Percentiles rank a stretch among this genome's conserved stretches.
phyloP scores from a whole-genome alignment of 2,329 filamentous ascomycete species.

The Epichloe hybrida region DNA sequence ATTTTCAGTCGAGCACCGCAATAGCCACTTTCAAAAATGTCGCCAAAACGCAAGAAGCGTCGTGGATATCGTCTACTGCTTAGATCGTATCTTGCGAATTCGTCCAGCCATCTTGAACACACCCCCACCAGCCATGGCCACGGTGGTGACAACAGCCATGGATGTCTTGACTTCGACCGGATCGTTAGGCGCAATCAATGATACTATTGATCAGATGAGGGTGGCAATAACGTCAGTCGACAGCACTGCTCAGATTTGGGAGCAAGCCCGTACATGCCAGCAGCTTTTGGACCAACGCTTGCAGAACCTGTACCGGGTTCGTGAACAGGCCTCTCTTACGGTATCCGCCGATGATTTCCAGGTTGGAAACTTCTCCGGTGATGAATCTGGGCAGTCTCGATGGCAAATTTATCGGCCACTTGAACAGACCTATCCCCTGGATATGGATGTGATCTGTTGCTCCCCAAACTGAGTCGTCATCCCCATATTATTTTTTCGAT shows the following conservation, averaged over 20 bases:
- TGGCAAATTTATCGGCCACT: slow-evolving; percentile 25
- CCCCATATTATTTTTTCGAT: slow-evolving; percentile 1
- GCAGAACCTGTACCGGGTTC: slow-evolving; percentile 20
- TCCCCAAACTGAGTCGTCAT: slow-evolving; percentile 8
- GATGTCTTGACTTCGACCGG: slow-evolving; percentile 54
- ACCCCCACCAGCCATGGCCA: slow-evolving; percentile 49
- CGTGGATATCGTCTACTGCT: slow-evolving; percentile 30
- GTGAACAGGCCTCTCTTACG: slow-evolving; percentile 17
- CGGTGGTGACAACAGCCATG: slow-evolving; percentile 47
- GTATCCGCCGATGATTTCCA: slow-evolving; percentile 17
- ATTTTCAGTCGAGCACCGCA: slow-evolving; percentile 26
- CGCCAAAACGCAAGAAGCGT: slow-evolving; percentile 39
- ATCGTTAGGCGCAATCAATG: slow-evolving; percentile 33
- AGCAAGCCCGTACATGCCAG: slow-evolving; percentile 37
- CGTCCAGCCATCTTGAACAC: slow-evolving; percentile 22
- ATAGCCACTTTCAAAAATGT: slow-evolving; percentile 33
- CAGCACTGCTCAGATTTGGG: slow-evolving; percentile 45
- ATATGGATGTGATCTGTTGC: slow-evolving; percentile 25
- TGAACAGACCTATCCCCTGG: slow-evolving; percentile 21
- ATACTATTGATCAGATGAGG: slow-evolving; percentile 39
- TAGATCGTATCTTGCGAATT: slow-evolving; percentile 24
- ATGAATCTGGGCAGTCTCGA: slow-evolving; percentile 15
- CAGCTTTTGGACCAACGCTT: slow-evolving; percentile 30
- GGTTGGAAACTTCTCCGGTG: slow-evolving; percentile 11
- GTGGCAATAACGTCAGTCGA: slow-evolving; percentile 40